phyloP scores from a whole-genome alignment of 169 alveolate genomes.

The Eimeria zaria region DNA sequence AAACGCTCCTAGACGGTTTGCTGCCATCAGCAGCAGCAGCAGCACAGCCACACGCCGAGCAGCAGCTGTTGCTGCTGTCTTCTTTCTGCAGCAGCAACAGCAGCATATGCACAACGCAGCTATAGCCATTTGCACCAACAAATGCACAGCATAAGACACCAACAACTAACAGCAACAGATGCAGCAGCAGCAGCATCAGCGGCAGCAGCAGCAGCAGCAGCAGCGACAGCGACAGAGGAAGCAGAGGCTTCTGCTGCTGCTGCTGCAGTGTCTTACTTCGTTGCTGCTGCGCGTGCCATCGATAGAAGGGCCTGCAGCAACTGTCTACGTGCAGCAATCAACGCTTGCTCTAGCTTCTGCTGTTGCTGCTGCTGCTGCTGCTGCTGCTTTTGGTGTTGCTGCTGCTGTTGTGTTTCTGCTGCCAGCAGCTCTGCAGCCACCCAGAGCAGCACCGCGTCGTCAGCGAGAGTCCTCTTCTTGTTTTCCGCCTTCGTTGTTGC shows the following conservation, averaged over 20 bases:
- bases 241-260: neutral
- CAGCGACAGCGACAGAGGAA: neutral
- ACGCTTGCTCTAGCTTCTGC: neutral
- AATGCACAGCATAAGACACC: neutral
- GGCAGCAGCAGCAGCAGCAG: neutral
- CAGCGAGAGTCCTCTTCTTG: neutral
- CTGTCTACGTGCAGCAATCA: neutral
- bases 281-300: conserved; percentile 16
- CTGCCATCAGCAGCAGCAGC: conserved; percentile 52
- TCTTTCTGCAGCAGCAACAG: conserved; percentile 30
- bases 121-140: too few relatives aligned
- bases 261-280: too few relatives aligned
- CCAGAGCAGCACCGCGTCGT: conserved; percentile 14
- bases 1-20: conserved; percentile 38
- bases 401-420: conserved; percentile 14
- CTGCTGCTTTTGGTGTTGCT: neutral
- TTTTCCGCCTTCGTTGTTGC: neutral
- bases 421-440: conserved; percentile 42
- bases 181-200: neutral
- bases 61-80: neutral
- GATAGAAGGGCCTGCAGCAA: conserved; percentile 31
- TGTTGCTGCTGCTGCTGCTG: conserved; percentile 14
- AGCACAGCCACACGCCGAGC: conserved; percentile 7
- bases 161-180: neutral
- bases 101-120: too few relatives aligned